A percentile compares a stretch with the other conserved stretches of the same genome.
Conservation (phyloP, 805 yeast species). For the Candida awuae region DNA sequence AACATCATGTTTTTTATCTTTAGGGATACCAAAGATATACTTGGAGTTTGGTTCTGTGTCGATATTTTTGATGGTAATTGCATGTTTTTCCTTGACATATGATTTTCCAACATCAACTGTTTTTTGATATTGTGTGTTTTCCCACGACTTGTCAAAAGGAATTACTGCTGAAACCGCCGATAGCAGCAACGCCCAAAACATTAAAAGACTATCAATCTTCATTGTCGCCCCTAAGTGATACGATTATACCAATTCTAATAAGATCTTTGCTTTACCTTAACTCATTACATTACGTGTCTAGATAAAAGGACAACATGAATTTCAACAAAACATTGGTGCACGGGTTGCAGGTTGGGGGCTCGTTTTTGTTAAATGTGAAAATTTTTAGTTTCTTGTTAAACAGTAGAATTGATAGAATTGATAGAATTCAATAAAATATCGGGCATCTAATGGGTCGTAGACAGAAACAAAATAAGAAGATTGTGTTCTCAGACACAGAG, state of each 20-base stretch:
- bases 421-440: too few relatives aligned
- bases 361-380: too few relatives aligned
- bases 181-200: not conserved
- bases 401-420: too few relatives aligned
- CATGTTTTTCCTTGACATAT: constrained; percentile 53
- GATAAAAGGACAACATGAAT: too few relatives aligned
- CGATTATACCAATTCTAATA: not conserved
- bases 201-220: not conserved
- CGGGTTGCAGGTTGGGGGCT: too few relatives aligned
- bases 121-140: constrained; percentile 49
- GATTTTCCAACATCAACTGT: constrained; percentile 57
- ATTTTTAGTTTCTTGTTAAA: too few relatives aligned
- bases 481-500: constrained; percentile 18
- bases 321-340: too few relatives aligned
- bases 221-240: not conserved
- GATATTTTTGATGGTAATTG: constrained; percentile 51
- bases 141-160: constrained; percentile 34
- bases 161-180: constrained; percentile 1
- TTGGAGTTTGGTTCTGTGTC: constrained; percentile 43
- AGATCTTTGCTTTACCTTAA: not conserved
- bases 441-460: constrained; percentile 1
- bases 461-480: constrained; percentile 23
- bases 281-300: too few relatives aligned
- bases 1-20: constrained; percentile 25
- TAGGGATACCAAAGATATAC: constrained; percentile 56